phyloP scores from a whole-genome alignment of 352 stramenopile genomes.

The Pythium rhizo-oryzae region DNA sequence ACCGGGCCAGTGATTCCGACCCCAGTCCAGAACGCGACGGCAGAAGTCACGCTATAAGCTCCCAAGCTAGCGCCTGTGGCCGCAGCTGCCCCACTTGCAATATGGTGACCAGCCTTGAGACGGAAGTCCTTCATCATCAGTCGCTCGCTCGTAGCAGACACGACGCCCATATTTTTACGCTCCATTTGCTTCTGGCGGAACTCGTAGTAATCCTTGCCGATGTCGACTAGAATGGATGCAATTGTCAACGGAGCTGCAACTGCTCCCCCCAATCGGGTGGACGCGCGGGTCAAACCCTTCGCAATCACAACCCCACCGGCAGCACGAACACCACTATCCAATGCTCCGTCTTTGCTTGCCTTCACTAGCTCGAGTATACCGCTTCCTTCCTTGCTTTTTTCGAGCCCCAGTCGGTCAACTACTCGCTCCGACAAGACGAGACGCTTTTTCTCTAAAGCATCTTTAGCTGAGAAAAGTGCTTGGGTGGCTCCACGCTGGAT shows the following conservation, averaged over 20 bases:
- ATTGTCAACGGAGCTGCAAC: conserved; percentile 78
- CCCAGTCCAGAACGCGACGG: conserved; percentile 78
- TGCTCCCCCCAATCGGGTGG: conserved; percentile 53
- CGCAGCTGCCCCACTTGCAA: conserved; percentile 73
- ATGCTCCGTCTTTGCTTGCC: conserved; percentile 68
- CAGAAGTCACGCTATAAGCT: conserved; percentile 71
- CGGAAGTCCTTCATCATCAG: conserved; percentile 86
- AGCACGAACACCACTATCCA: conserved; percentile 84
- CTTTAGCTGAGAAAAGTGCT: conserved; percentile 41
- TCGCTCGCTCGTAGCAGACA: conserved; percentile 74
- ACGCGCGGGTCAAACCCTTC: conserved; percentile 67
- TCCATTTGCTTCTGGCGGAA: conserved; percentile 81
- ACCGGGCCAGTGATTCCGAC: conserved; percentile 77
- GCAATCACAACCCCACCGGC: conserved; percentile 74
- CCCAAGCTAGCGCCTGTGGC: conserved; percentile 75
- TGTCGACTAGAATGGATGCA: conserved; percentile 85
- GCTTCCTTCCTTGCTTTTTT: conserved; percentile 34
- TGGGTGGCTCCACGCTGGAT: conserved; percentile 58
- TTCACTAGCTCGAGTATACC: conserved; percentile 57
- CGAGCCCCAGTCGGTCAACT: conserved; percentile 53
- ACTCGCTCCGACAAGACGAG: conserved; percentile 62
- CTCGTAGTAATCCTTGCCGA: conserved; percentile 86
- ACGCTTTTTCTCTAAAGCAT: conserved; percentile 58
- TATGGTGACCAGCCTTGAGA: conserved; percentile 80
- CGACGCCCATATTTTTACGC: conserved; percentile 62